Evolutionary conservation across 2,329 filamentous ascomycete species (phyloP).

Genomic region (Teratosphaeria gauchensis): DNA sequence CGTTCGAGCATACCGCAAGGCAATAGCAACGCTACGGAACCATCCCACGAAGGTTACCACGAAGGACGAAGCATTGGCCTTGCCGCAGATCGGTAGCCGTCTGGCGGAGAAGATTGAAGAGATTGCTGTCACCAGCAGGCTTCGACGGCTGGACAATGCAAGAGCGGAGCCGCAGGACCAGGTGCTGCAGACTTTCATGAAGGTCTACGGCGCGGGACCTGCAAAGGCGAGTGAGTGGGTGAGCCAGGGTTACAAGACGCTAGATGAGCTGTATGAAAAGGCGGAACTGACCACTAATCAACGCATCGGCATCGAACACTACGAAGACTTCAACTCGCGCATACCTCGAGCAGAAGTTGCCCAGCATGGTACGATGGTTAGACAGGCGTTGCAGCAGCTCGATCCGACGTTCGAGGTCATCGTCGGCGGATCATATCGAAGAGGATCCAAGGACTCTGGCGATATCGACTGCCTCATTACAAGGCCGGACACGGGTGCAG

Average conservation of each 20-base stretch:
- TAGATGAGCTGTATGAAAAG: constrained; percentile 57
- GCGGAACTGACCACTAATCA: constrained; percentile 61
- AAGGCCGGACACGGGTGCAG: constrained; percentile 48
- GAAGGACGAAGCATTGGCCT: constrained; percentile 54
- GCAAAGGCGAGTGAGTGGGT: constrained; percentile 67
- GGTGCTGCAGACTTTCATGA: constrained; percentile 59
- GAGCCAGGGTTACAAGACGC: constrained; percentile 59
- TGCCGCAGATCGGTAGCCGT: constrained; percentile 61
- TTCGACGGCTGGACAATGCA: constrained; percentile 63
- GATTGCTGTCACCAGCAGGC: constrained; percentile 63
- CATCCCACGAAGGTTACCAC: constrained; percentile 57
- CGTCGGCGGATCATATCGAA: constrained; percentile 74
- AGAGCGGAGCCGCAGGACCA: constrained; percentile 56
- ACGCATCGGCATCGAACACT: constrained; percentile 65
- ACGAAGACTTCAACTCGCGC: constrained; percentile 65
- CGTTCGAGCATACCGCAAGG: constrained; percentile 64
- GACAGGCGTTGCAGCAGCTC: constrained; percentile 45
- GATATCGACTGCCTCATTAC: constrained; percentile 85
- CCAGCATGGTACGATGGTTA: constrained; percentile 57
- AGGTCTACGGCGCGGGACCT: constrained; percentile 69
- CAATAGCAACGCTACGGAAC: constrained; percentile 60
- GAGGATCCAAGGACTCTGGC: constrained; percentile 62
- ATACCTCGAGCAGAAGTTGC: constrained; percentile 72
- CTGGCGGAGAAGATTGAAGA: constrained; percentile 83
- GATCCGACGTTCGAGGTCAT: constrained; percentile 60